Percentiles rank a stretch among this genome's conserved stretches.
Conservation (phyloP, 1,139 yeast genomes). For the Geotrichum citri-aurantii region DNA sequence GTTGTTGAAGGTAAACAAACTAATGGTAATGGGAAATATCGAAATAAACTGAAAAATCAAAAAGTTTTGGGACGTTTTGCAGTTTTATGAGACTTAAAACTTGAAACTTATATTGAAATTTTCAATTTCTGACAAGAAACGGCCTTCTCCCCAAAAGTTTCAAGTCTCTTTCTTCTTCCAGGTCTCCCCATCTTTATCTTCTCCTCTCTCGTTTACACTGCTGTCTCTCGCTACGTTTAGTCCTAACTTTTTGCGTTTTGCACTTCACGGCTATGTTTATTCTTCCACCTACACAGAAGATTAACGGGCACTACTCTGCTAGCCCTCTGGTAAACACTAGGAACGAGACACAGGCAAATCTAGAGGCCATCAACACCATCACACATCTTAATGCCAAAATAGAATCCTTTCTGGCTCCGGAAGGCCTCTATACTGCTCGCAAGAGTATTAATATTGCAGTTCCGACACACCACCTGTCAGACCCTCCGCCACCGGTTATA, state of each 20-base stretch:
- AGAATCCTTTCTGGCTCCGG: slow-evolving; percentile 28
- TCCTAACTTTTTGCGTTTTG: background rate
- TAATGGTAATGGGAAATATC: background rate
- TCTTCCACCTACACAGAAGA: slow-evolving; percentile 13
- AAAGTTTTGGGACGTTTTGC: background rate
- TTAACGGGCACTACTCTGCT: slow-evolving; percentile 13
- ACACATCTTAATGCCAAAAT: slow-evolving; percentile 22
- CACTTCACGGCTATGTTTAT: slow-evolving; percentile 11
- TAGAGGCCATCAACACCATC: slow-evolving; percentile 30
- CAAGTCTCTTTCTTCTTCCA: background rate
- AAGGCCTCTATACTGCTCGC: slow-evolving; percentile 32
- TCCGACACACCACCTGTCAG: slow-evolving; percentile 36
- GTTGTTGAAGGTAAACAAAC: background rate
- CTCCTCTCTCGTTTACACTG: background rate
- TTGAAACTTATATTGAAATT: background rate
- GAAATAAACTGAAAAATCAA: background rate
- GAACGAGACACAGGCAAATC: slow-evolving; percentile 21
- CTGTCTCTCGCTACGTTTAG: background rate
- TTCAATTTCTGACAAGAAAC: background rate
- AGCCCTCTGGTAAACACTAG: slow-evolving; percentile 6
- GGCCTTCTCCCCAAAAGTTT: background rate
- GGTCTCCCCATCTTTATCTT: background rate
- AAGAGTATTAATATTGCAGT: slow-evolving; percentile 34
- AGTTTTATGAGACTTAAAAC: background rate
- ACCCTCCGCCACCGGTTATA: slow-evolving; percentile 33